Conservation (phyloP, 2,329 filamentous ascomycete species). For the Chaetomiaceae sp. region DNA sequence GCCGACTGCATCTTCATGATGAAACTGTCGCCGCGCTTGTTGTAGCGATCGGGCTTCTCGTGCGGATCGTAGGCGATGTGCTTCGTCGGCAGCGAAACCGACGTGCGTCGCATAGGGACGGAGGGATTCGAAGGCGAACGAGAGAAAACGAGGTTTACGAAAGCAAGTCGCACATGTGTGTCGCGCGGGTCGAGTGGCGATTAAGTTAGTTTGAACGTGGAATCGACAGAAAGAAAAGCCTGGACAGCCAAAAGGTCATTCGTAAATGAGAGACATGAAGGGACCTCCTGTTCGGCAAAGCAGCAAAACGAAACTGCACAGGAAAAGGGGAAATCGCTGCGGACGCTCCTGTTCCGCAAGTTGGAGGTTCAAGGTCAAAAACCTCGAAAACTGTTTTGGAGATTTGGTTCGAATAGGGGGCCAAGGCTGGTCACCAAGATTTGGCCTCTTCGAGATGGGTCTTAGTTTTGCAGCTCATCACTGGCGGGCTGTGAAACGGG, state of each 20-base stretch:
- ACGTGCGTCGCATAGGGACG: constrained; percentile 57
- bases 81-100: constrained; percentile 59
- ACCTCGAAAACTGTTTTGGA: neutral
- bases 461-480: too few species aligned
- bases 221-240: too few species aligned
- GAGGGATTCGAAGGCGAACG: too few species aligned
- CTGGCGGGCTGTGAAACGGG: constrained; percentile 2
- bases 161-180: constrained; percentile 9
- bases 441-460: constrained; percentile 8
- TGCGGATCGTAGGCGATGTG: constrained; percentile 55
- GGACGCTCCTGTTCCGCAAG: constrained; percentile 1
- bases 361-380: neutral
- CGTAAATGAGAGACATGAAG: constrained; percentile 24
- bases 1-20: constrained; percentile 53
- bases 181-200: constrained; percentile 6
- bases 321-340: too few species aligned
- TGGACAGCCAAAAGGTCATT: too few species aligned
- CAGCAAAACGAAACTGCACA: too few species aligned
- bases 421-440: constrained; percentile 3
- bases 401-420: neutral
- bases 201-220: too few species aligned
- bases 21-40: constrained; percentile 40
- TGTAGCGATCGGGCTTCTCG: constrained; percentile 62
- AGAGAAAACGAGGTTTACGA: neutral
- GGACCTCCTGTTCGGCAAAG: too few species aligned